Conservation (phyloP, 169 alveolate species). For the Fabrea salina region DNA sequence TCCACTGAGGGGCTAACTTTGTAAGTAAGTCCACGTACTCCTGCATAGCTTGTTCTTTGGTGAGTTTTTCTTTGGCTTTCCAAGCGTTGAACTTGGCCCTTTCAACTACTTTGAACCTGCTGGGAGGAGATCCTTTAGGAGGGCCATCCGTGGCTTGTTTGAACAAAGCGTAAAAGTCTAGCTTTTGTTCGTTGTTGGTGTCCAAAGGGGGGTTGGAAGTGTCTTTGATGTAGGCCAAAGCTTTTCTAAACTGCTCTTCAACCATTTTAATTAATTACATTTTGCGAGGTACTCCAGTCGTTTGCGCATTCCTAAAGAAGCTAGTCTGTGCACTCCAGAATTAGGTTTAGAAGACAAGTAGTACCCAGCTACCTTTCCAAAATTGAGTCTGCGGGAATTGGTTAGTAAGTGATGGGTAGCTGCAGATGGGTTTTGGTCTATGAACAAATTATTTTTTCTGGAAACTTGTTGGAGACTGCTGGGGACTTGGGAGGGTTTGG, state of each 20-base stretch:
- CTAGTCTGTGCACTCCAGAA: no score
- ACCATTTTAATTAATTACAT: slow-evolving; percentile 1
- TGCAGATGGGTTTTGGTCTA: no score
- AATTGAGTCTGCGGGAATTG: no score
- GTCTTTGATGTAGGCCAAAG: slow-evolving; percentile 28
- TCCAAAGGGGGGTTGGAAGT: slow-evolving; percentile 17
- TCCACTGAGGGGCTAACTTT: slow-evolving; percentile 31
- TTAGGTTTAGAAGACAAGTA: no score
- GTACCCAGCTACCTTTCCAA: no score
- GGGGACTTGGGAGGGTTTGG: no score
- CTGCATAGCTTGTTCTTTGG: slow-evolving; percentile 36
- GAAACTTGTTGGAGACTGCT: no score
- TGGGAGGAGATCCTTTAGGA: slow-evolving; percentile 35
- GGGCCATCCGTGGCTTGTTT: slow-evolving; percentile 36
- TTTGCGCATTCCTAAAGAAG: no score
- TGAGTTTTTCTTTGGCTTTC: slow-evolving; percentile 31
- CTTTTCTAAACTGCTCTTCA: slow-evolving; percentile 17
- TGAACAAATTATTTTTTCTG: no score
- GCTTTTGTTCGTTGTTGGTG: slow-evolving; percentile 28
- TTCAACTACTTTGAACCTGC: slow-evolving; percentile 35
- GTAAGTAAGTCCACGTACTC: slow-evolving; percentile 28
- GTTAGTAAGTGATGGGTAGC: no score
- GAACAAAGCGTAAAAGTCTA: slow-evolving; percentile 32
- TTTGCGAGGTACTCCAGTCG: no score
- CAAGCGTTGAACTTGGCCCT: slow-evolving; percentile 39